Conservation (phyloP, 305 asterid genomes). For the Fraxinus sp. region DNA sequence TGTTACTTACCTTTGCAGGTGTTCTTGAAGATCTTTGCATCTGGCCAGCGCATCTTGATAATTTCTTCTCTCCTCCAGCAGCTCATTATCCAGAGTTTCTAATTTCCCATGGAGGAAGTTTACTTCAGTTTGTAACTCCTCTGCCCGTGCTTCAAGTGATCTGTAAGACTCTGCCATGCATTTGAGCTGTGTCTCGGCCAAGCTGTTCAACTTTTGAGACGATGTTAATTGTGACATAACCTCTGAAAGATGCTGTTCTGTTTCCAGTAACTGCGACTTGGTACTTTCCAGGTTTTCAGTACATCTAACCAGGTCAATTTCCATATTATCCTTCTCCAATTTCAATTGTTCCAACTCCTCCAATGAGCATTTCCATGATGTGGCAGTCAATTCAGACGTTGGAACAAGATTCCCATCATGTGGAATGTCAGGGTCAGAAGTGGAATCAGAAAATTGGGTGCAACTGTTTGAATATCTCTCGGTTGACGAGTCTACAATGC, state of each 20-base stretch:
- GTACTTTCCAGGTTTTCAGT: slow-evolving; percentile 61
- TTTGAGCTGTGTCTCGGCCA: slow-evolving; percentile 94
- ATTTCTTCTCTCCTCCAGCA: slow-evolving; percentile 64
- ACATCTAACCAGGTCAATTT: slow-evolving; percentile 56
- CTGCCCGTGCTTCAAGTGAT: slow-evolving; percentile 76
- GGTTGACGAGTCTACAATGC: slow-evolving; percentile 35
- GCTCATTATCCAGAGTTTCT: slow-evolving; percentile 58
- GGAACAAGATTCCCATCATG: slow-evolving; percentile 81
- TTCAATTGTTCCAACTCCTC: slow-evolving; percentile 90
- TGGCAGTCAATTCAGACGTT: slow-evolving; percentile 56
- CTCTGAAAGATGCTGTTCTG: slow-evolving; percentile 71
- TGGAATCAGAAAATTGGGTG: slow-evolving; percentile 66
- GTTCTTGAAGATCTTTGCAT: slow-evolving; percentile 76
- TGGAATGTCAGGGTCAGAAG: slow-evolving; percentile 82
- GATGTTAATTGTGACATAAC: slow-evolving; percentile 68
- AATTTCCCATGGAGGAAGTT: slow-evolving; percentile 59
- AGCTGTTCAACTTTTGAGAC: slow-evolving; percentile 72
- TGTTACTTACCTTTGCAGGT: slow-evolving; percentile 58
- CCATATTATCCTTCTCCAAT: slow-evolving; percentile 65
- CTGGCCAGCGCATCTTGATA: slow-evolving; percentile 56
- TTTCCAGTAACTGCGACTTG: slow-evolving; percentile 63
- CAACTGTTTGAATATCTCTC: slow-evolving; percentile 44
- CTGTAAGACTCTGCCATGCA: slow-evolving; percentile 98
- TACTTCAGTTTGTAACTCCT: slow-evolving; percentile 68
- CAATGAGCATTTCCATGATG: slow-evolving; percentile 72